These are phyloP conservation scores for Barnettozyma siamensis DNA, from an alignment of 805 yeast genomes.

Conservation along the genomic window DNA sequence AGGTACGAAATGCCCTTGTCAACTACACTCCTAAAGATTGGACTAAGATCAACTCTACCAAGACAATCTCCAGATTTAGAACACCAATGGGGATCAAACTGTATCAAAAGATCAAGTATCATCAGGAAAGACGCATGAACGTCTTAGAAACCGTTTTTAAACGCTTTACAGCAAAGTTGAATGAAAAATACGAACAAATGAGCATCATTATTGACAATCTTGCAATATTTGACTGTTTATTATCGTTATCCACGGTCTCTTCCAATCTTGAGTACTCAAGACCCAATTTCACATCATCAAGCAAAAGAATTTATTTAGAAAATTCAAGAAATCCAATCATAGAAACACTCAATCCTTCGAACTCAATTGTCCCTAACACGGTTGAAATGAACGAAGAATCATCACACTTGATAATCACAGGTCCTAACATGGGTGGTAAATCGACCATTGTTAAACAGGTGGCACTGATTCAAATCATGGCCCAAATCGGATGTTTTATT, in stretches of 20 bases:
- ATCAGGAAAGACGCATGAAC: constrained; percentile 41
- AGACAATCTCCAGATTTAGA: constrained; percentile 64
- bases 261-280: constrained; percentile 54
- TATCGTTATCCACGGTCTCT: constrained; percentile 68
- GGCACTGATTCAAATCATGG: constrained; percentile 82
- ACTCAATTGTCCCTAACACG: constrained; percentile 65
- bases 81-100: constrained; percentile 52
- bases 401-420: constrained; percentile 81
- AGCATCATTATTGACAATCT: constrained; percentile 44
- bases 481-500: constrained; percentile 76
- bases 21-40: constrained; percentile 65
- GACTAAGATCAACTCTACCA: constrained; percentile 69
- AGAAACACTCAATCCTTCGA: constrained; percentile 41
- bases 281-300: constrained; percentile 51
- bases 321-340: constrained; percentile 88
- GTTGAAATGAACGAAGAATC: constrained; percentile 55
- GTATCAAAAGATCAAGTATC: constrained; percentile 51
- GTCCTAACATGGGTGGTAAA: constrained; percentile 98
- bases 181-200: constrained; percentile 39
- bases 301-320: constrained; percentile 41
- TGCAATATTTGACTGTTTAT: constrained; percentile 65
- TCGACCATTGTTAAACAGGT: constrained; percentile 87
- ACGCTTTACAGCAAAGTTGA: constrained; percentile 40
- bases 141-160: constrained; percentile 35
- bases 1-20: constrained; percentile 52